phyloP scores from a whole-genome alignment of 2,329 filamentous ascomycete species.

The Epichloe coenophiala region DNA sequence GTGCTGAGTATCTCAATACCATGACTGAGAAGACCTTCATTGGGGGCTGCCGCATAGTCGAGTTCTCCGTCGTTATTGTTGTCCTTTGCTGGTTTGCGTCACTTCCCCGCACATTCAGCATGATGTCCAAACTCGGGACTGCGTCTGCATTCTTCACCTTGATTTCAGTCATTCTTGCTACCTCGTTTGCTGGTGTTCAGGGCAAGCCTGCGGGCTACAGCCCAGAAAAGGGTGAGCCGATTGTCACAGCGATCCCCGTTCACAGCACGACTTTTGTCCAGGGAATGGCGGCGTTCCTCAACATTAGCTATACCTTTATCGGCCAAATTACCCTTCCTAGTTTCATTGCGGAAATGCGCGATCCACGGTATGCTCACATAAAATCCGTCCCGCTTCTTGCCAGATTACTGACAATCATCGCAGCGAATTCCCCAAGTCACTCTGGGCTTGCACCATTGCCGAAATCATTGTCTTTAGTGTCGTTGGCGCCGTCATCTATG shows the following conservation, averaged over 20 bases:
- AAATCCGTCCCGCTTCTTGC: too few species aligned
- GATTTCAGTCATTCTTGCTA: constrained; percentile 71
- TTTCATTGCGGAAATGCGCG: constrained; percentile 89
- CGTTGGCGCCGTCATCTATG: constrained; percentile 70
- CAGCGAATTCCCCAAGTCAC: constrained; percentile 80
- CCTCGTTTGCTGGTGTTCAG: constrained; percentile 69
- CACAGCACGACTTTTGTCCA: constrained; percentile 64
- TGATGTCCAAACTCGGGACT: constrained; percentile 66
- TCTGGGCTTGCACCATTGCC: constrained; percentile 80
- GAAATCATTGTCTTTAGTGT: constrained; percentile 78
- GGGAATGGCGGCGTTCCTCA: constrained; percentile 80
- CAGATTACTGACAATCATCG: constrained; percentile 17
- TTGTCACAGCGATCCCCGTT: constrained; percentile 54
- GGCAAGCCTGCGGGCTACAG: constrained; percentile 56
- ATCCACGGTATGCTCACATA: constrained; percentile 29
- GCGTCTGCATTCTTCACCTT: constrained; percentile 80
- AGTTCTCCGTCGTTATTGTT: constrained; percentile 61
- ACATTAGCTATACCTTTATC: constrained; percentile 94
- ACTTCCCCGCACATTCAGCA: constrained; percentile 71
- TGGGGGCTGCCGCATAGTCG: constrained; percentile 59
- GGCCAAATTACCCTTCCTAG: constrained; percentile 88
- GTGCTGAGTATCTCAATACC: constrained; percentile 80
- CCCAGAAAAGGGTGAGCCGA: constrained; percentile 44
- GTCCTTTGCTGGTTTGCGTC: constrained; percentile 67
- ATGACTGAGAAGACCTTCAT: constrained; percentile 57